A percentile compares a stretch with the other conserved stretches of the same genome.
phyloP scores from a whole-genome alignment of 306 rosid genomes.

The Nissolia schottii region DNA sequence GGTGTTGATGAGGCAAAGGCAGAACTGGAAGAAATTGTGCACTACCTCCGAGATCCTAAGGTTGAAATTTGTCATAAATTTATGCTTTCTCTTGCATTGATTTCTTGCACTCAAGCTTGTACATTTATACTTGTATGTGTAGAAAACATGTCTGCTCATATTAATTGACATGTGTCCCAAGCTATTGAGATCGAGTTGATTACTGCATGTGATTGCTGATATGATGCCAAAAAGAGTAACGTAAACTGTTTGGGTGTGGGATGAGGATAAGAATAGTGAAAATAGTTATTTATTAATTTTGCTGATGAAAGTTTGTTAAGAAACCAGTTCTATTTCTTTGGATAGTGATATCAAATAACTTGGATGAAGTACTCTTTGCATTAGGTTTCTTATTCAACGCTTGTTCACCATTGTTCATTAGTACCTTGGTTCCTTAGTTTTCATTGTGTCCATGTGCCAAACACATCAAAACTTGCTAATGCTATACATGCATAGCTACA shows the following conservation, averaged over 20 bases:
- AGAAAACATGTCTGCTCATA: background rate
- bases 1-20: constrained; percentile 94
- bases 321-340: background rate
- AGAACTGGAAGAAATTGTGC: constrained; percentile 90
- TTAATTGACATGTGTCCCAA: background rate
- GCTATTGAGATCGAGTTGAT: background rate
- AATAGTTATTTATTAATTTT: background rate
- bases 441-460: background rate
- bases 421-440: background rate
- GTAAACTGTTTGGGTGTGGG: background rate
- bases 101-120: background rate
- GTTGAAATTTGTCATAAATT: constrained; percentile 28
- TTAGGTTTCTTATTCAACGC: background rate
- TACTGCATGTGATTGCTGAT: background rate
- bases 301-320: background rate
- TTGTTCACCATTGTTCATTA: background rate
- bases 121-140: background rate
- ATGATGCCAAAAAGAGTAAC: background rate
- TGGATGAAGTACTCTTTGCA: background rate
- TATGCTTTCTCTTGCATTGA: too few species aligned
- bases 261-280: background rate
- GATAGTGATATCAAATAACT: background rate
- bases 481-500: background rate
- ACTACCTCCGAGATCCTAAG: constrained; percentile 90
- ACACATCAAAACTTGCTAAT: background rate